Evolutionary conservation across 75 land plant genomes (phyloP), one percentile per base, ranked within the genome.

Genomic region (Picea glauca): DNA sequence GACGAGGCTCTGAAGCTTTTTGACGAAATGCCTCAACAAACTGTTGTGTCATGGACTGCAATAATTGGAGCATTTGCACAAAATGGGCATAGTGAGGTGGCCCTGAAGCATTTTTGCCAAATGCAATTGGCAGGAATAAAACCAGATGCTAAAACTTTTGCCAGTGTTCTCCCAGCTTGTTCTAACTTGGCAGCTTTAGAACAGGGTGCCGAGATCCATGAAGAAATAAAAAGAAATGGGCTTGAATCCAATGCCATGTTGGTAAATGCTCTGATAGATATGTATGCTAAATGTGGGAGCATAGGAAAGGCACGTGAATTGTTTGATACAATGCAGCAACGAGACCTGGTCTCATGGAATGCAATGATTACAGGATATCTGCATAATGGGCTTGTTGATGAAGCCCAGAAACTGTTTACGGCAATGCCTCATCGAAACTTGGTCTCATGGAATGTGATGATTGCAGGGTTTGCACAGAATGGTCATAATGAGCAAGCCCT

Each of bases 321-420:
- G 60, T 85, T 85, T 32, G 57, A 76, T 33, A 60, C 11, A 65
- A 82, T 85, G 75, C 7, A 81, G 12, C 20, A 57, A 15, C 75
- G 59, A 72, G 76, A 79, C 32, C 58, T 82, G 5, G 77, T 85
- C 60, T 78, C 87, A 35, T 85, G 87, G 84, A 85, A 80, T 38
- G 66, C 83, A 31, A 73, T 35, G 77, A 80, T 80, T 58, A 74
- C 58, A 4, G 56, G 26, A n/a, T 60, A 60, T 74, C 20, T 38
- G 13, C 32, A 35, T 72, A 23, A 32, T 31, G 17, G 78, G 12
- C 30, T 32, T 32, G 31, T 60, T 17, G 77, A 74, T 17, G 76
- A 61, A 15, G 81, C 77, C 33, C 8, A 38, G 20, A 30, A 61
- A 23, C 18, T 80, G 21, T 80, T 80, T 56, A 11, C 54, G 17